Conservation (phyloP, 2,329 filamentous ascomycete genomes). For the Talaromyces atroroseus region DNA sequence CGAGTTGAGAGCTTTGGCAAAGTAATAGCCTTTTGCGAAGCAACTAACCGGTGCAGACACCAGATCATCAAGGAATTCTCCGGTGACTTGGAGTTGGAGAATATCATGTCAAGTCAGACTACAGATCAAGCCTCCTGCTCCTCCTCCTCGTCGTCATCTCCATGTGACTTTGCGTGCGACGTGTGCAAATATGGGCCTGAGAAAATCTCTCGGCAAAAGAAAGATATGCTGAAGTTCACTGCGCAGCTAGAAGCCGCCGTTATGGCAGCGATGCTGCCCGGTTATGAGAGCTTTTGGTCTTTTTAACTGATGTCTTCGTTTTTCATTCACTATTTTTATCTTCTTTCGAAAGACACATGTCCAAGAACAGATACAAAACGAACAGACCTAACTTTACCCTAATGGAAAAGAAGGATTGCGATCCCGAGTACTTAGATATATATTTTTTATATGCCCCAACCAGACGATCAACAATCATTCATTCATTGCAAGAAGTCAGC, state of each 20-base stretch:
- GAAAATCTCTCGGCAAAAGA: slow-evolving; percentile 54
- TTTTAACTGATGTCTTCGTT: neutral
- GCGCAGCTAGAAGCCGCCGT: neutral
- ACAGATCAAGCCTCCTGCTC: slow-evolving; percentile 19
- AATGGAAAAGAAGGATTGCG: slow-evolving; percentile 25
- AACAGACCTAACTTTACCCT: too few species aligned
- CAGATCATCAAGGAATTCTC: slow-evolving; percentile 70
- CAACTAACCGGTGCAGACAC: slow-evolving; percentile 67
- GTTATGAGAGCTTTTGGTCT: neutral
- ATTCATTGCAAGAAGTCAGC: neutral
- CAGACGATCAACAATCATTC: neutral
- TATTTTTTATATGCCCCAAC: neutral
- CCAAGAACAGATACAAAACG: too few species aligned
- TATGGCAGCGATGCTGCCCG: neutral
- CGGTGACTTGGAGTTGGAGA: slow-evolving; percentile 51
- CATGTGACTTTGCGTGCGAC: slow-evolving; percentile 71
- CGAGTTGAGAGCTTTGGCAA: slow-evolving; percentile 60
- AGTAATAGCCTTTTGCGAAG: slow-evolving; percentile 77
- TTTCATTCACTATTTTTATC: too few species aligned
- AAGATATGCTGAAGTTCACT: slow-evolving; percentile 6
- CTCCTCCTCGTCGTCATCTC: slow-evolving; percentile 35
- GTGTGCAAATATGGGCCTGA: slow-evolving; percentile 64
- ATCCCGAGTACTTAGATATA: slow-evolving; percentile 43
- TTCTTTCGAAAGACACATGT: too few species aligned
- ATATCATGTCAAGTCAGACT: slow-evolving; percentile 21